Percentiles rank a stretch among this genome's conserved stretches.
These are phyloP conservation scores for Myotisia sp. DNA, from an alignment of 2,329 filamentous ascomycete genomes.

Conservation along the genomic window DNA sequence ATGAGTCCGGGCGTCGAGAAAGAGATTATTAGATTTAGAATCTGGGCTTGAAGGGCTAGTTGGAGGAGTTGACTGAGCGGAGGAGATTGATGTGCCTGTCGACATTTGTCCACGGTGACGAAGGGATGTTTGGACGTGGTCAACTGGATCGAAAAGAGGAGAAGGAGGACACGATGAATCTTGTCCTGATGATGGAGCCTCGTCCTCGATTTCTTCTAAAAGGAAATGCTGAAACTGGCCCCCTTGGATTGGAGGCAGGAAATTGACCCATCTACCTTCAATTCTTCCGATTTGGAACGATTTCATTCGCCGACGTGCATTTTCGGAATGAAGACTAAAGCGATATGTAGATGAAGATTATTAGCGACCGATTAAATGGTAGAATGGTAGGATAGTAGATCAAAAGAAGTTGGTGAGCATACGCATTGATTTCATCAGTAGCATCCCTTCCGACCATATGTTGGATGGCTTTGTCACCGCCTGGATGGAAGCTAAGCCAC, in stretches of 20 bases:
- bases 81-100: slow-evolving; percentile 18
- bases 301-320: slow-evolving; percentile 62
- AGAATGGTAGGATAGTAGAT: slow-evolving; percentile 3
- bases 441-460: slow-evolving; percentile 93
- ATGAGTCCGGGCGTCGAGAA: slow-evolving; percentile 58
- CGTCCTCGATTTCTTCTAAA: slow-evolving; percentile 15
- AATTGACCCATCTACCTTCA: slow-evolving; percentile 72
- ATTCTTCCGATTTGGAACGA: slow-evolving; percentile 72
- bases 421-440: slow-evolving; percentile 88
- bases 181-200: slow-evolving; percentile 34
- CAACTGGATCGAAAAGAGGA: slow-evolving; percentile 43
- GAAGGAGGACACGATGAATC: slow-evolving; percentile 43
- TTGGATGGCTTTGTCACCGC: slow-evolving; percentile 75
- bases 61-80: slow-evolving; percentile 15
- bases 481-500: slow-evolving; percentile 82
- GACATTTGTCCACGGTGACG: slow-evolving; percentile 26
- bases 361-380: not conserved
- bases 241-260: slow-evolving; percentile 80
- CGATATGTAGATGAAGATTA: no score
- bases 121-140: slow-evolving; percentile 21
- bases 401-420: slow-evolving; percentile 13
- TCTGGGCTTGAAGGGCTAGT: slow-evolving; percentile 8
- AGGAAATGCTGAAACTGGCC: slow-evolving; percentile 54
- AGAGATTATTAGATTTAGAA: slow-evolving; percentile 37
- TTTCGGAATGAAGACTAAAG: slow-evolving; percentile 62